Base-by-base conservation (phyloP, 371 early-diverging fungal genomes). In the Phascolomyces articulosus region DNA sequence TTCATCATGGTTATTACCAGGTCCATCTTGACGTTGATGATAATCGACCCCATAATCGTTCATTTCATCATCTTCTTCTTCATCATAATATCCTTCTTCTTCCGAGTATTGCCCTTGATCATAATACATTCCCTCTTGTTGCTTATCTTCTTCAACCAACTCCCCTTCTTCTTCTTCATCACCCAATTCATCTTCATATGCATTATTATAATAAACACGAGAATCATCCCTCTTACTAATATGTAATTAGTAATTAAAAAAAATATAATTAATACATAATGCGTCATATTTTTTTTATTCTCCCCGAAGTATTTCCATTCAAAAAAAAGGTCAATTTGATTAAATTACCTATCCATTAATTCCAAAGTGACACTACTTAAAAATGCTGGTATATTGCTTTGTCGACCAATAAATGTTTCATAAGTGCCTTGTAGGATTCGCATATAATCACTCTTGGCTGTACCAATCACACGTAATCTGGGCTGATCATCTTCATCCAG, bases 321-420 rank as follows among this genome's bases (percentile, higher is more conserved):
- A n/a, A n/a, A n/a, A n/a, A n/a, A n/a, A n/a, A n/a, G n/a, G n/a
- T n/a, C n/a, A n/a, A n/a, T n/a, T n/a, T 31, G 31, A 31, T 48
- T 18, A 18, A 40, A 55, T 62, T 59, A 70, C 67, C 48, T 31
- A 27, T 87, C 87, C 65, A 86, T 85, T 44, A 90, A 71, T 53
- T 87, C 85, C 60, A 90, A 66, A 1, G 93, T 91, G 7, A 90
- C 86, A 18, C 85, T 79, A 51, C 91, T 90, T 71, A 95, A 67
- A 71, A 95, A 93, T 1, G 88, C 93, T 10, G 94, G 93, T 48
- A 93, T 90, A 53, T 87, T 86, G 11, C 85, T 83, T 11, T 82
- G 73, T 62, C 89, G 82, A 47, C 80, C 77, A 9, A 95, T 80
- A 79, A 88, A 93, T 27, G 78, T 81, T 27, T 85, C 73, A 55